A percentile compares a stretch with the other conserved stretches of the same genome.
phyloP scores from a whole-genome alignment of 2,329 filamentous ascomycete genomes.

The Colletotrichum aenigma region DNA sequence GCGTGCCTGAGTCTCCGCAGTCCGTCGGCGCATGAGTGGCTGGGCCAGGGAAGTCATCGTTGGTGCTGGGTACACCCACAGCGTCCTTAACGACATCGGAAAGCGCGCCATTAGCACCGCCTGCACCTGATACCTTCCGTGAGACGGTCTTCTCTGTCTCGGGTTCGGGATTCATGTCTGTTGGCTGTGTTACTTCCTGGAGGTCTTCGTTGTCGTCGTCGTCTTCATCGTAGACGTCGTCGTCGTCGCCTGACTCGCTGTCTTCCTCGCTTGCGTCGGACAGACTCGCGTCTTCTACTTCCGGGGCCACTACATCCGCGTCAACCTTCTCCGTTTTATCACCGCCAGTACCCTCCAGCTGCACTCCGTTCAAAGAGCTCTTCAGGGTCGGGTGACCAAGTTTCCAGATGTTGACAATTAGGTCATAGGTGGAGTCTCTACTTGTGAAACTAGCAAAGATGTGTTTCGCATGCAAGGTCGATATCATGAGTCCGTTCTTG shows the following conservation, averaged over 20 bases:
- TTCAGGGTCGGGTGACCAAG: conserved; percentile 91
- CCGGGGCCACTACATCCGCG: conserved; percentile 30
- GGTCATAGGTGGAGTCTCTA: conserved; percentile 92
- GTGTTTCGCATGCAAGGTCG: conserved; percentile 93
- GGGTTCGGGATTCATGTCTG: conserved; percentile 49
- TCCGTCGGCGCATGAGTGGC: conserved; percentile 81
- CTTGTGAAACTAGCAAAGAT: conserved; percentile 95
- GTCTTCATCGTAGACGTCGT: conserved; percentile 80
- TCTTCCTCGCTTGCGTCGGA: conserved; percentile 60
- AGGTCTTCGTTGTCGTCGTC: conserved; percentile 76
- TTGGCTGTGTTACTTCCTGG: conserved; percentile 35
- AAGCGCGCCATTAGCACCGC: conserved; percentile 45
- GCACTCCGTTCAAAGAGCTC: conserved; percentile 88
- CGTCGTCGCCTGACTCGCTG: conserved; percentile 67
- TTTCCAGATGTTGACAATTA: conserved; percentile 98
- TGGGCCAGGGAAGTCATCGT: conserved; percentile 83
- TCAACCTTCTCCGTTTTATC: conserved; percentile 91
- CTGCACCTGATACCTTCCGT: conserved; percentile 73
- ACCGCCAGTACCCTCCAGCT: conserved; percentile 79
- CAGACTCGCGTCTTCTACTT: conserved; percentile 51
- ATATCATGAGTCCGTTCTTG: conserved; percentile 96
- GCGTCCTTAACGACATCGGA: conserved; percentile 57
- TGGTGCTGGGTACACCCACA: conserved; percentile 42
- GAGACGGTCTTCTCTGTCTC: conserved; percentile 66
- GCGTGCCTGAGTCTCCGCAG: conserved; percentile 77